Base-by-base conservation (phyloP, 1,284 basidiomycete species). In the Farysia itapuensis region DNA sequence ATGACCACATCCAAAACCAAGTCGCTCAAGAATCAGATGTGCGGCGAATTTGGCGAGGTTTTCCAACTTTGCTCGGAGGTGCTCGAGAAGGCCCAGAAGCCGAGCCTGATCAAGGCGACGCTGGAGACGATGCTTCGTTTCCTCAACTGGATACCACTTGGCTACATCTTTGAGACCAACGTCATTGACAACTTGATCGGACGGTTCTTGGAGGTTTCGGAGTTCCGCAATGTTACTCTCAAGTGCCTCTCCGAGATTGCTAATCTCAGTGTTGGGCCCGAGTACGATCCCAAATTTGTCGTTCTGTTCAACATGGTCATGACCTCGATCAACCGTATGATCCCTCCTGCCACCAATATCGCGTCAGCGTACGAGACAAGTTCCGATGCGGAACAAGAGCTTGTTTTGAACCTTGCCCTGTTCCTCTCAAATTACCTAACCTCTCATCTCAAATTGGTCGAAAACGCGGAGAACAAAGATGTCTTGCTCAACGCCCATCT, bases 1-100 rank as follows among this genome's bases (percentile, higher is more conserved):
- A 91, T 99, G 92, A 97, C 94, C 0, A 92, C 95, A 78, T 88
- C 88, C 14, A 99, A 97, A 81, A 95, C 92, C 56, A 96, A 96
- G 79, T 88, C 89, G 64, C 81, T 99, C 58, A 99, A 99, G 82
- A 93, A 95, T 75, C 73, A 75, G 56, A 74, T 75, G 61, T 74
- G 72, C 44, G 70, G 70, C 38, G 73, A 75, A 39, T 75, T 75
- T n/a, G 66, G 69, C 35, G 74, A 75, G 37, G 72, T 75, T 39
- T 75, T 75, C 50, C 70, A 74, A 54, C 65, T 75, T 44, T 75
- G 74, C 54, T 70, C 68, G 33, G 94, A 98, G 78, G 92, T 99
- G 25, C 82, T 99, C 33, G 91, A 93, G 75, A 94, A 96, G 79
- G 94, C 95, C n/a, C 87, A 91, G 75, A 98, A 97, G 81, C 86